A percentile compares a stretch with the other conserved stretches of the same genome.
Conservation (phyloP, 2,329 filamentous ascomycete species). For the Colletotrichum orchidophilum region DNA sequence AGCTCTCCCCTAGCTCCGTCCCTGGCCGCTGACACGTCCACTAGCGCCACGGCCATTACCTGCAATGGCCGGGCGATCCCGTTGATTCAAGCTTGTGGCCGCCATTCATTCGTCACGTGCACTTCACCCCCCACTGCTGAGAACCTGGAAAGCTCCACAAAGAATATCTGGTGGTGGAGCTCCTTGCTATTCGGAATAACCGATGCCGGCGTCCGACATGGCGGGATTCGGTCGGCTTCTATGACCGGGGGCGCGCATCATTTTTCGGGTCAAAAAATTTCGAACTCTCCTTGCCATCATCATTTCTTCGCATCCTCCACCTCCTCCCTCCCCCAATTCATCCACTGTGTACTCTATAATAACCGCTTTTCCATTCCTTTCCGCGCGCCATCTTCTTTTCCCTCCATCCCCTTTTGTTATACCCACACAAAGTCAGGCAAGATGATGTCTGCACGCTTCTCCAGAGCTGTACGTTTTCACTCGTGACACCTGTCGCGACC, state of each 20-base stretch:
- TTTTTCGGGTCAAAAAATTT: constrained; percentile 50
- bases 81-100: constrained; percentile 6
- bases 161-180: neutral
- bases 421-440: constrained; percentile 48
- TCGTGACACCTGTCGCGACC: constrained; percentile 19
- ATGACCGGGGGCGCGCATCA: constrained; percentile 46
- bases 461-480: constrained; percentile 74
- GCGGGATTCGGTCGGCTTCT: constrained; percentile 55
- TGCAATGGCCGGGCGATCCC: constrained; percentile 14
- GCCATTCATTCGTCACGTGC: constrained; percentile 21
- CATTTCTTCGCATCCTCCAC: constrained; percentile 27
- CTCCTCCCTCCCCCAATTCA: constrained; percentile 22
- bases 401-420: constrained; percentile 40
- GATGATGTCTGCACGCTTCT: constrained; percentile 78
- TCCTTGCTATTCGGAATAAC: constrained; percentile 14
- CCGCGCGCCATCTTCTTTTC: constrained; percentile 32
- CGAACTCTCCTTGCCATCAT: constrained; percentile 40
- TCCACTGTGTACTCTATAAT: constrained; percentile 34
- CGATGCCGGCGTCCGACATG: constrained; percentile 35
- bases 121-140: neutral
- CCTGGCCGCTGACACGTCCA: neutral
- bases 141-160: neutral
- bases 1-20: constrained; percentile 17
- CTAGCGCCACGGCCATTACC: constrained; percentile 1
- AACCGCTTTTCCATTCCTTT: constrained; percentile 31